These are phyloP conservation scores for Elsinoe batatas DNA, from an alignment of 2,329 filamentous ascomycete species.

Conservation along the genomic window DNA sequence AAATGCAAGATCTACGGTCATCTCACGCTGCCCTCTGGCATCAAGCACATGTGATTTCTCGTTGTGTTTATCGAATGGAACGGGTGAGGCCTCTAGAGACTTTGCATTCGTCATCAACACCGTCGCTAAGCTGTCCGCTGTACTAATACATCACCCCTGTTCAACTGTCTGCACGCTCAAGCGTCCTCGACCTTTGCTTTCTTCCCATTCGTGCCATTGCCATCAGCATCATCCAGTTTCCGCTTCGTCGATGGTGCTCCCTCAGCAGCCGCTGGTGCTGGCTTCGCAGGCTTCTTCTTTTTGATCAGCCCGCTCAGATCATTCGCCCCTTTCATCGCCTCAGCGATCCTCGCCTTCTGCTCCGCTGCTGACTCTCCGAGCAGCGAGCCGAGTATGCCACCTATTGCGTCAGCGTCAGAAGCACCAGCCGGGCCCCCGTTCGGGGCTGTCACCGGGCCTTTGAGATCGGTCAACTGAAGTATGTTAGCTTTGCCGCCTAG, in stretches of 20 bases:
- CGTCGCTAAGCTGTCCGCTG: no score
- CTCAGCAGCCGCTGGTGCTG: conserved; percentile 14
- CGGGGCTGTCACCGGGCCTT: conserved; percentile 51
- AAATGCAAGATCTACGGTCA: not conserved
- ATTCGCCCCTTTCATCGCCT: conserved; percentile 63
- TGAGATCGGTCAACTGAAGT: conserved; percentile 57
- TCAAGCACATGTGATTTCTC: no score
- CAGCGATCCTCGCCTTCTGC: conserved; percentile 55
- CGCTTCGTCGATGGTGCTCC: conserved; percentile 4
- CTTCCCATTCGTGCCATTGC: not conserved
- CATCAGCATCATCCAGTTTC: conserved; percentile 7
- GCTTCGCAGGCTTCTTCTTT: conserved; percentile 44
- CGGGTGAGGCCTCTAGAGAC: no score
- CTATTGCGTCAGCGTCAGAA: conserved; percentile 39
- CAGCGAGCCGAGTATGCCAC: conserved; percentile 54
- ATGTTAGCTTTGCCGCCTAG: conserved; percentile 15
- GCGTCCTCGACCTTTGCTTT: conserved; percentile 7
- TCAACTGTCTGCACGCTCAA: not conserved
- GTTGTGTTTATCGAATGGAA: no score
- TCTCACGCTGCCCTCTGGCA: no score
- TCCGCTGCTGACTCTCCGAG: conserved; percentile 53
- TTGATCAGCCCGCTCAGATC: conserved; percentile 64
- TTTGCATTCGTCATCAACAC: no score
- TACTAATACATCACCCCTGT: no score
- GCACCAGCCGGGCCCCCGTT: conserved; percentile 41